These are phyloP conservation scores for Cyclotella cryptica DNA, from an alignment of 108 stramenopile species.

Conservation along the genomic window DNA sequence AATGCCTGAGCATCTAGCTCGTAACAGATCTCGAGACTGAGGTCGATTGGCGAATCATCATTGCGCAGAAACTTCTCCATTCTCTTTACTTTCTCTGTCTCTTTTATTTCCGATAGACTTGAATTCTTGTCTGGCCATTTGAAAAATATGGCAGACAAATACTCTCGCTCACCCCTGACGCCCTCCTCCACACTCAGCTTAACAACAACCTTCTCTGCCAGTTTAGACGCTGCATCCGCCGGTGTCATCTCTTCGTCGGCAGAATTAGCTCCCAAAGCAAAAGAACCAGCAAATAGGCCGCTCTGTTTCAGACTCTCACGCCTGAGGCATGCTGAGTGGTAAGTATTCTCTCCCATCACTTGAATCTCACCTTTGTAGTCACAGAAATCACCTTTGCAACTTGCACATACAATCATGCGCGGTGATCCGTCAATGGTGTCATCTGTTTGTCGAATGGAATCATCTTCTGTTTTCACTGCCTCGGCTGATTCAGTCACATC, in stretches of 20 bases:
- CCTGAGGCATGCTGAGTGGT: conserved; percentile 23
- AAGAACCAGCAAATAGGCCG: background rate
- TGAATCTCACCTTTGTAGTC: conserved; percentile 35
- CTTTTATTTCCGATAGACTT: background rate
- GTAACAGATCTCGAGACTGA: conserved; percentile 23
- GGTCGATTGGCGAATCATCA: conserved; percentile 14
- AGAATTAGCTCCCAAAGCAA: background rate
- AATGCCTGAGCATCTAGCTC: conserved; percentile 23
- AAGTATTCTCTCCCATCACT: conserved; percentile 22
- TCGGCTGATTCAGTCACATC: background rate
- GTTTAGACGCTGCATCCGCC: conserved; percentile 6
- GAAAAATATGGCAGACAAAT: conserved; percentile 23
- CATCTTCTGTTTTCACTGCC: background rate
- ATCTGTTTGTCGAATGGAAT: background rate
- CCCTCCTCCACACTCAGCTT: conserved; percentile 16
- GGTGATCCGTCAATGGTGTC: background rate
- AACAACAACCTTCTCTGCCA: conserved; percentile 16
- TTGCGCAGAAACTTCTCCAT: conserved; percentile 26
- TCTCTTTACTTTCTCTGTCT: background rate
- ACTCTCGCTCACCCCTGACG: background rate
- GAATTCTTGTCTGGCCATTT: conserved; percentile 22
- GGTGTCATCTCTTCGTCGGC: conserved; percentile 15
- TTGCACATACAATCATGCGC: background rate
- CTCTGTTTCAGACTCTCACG: conserved; percentile 9
- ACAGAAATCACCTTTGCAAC: conserved; percentile 18